phyloP scores from a whole-genome alignment of 148 eudicot genomes.

The Silene conica region DNA sequence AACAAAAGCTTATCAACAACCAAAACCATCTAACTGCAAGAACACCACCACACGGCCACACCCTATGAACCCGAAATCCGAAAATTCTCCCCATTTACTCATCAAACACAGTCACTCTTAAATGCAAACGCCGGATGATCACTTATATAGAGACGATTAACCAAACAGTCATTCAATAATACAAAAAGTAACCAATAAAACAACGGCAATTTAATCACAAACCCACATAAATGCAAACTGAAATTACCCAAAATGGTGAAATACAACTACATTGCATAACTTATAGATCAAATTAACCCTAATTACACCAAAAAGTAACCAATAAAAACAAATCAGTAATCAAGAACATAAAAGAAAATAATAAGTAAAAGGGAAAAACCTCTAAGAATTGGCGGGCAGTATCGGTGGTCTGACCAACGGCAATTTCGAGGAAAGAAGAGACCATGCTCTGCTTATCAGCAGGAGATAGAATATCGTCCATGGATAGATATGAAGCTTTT shows the following conservation, averaged over 20 bases:
- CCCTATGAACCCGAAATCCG: too few relatives aligned
- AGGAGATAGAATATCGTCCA: conserved; percentile 49
- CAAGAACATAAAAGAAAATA: neutral
- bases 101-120: neutral
- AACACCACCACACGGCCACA: too few relatives aligned
- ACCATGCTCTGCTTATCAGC: conserved; percentile 54
- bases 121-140: neutral
- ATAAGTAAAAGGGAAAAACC: conserved; percentile 35
- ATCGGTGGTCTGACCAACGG: conserved; percentile 76
- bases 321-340: neutral
- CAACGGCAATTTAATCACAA: too few relatives aligned
- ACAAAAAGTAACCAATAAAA: too few relatives aligned
- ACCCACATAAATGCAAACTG: too few relatives aligned
- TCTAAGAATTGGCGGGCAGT: conserved; percentile 85
- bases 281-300: conserved; percentile 2
- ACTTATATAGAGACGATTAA: neutral
- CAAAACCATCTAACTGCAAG: too few relatives aligned
- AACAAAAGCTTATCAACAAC: too few relatives aligned
- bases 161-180: neutral
- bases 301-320: neutral
- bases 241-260: neutral
- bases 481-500: conserved; percentile 8
- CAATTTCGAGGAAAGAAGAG: conserved; percentile 81
- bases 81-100: too few relatives aligned
- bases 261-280: neutral